phyloP scores from a whole-genome alignment of 257 asterid genomes.

The Avicennia marina region DNA sequence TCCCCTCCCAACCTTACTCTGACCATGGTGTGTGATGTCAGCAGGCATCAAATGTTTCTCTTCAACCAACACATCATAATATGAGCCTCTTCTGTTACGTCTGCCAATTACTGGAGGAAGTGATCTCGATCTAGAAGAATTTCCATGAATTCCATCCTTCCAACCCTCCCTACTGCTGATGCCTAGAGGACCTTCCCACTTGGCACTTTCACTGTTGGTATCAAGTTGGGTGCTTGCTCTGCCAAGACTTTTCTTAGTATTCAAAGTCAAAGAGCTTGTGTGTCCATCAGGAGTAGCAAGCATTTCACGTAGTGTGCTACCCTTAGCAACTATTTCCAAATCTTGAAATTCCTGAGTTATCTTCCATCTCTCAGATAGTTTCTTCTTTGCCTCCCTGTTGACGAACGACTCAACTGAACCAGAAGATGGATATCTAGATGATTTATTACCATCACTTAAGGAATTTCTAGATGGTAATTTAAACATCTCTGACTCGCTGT shows the following conservation, averaged over 20 bases:
- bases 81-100: slow-evolving; percentile 25
- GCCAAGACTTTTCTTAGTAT: slow-evolving; percentile 20
- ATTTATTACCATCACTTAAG: slow-evolving; percentile 24
- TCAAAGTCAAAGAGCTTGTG: slow-evolving; percentile 17
- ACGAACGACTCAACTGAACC: slow-evolving; percentile 32
- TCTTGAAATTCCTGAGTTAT: slow-evolving; percentile 37
- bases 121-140: slow-evolving; percentile 40
- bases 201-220: slow-evolving; percentile 23
- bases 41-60: slow-evolving; percentile 16
- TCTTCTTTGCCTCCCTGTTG: slow-evolving; percentile 45
- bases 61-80: slow-evolving; percentile 20
- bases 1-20: slow-evolving; percentile 32
- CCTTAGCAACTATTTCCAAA: slow-evolving; percentile 35
- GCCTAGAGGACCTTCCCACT: slow-evolving; percentile 30
- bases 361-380: slow-evolving; percentile 64
- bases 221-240: slow-evolving; percentile 17
- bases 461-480: slow-evolving; percentile 32
- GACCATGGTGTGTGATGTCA: slow-evolving; percentile 19
- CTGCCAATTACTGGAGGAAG: slow-evolving; percentile 36
- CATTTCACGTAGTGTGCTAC: slow-evolving; percentile 58
- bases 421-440: slow-evolving; percentile 28
- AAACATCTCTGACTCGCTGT: slow-evolving; percentile 32
- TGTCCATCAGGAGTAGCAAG: slow-evolving; percentile 42
- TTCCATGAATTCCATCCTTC: slow-evolving; percentile 30
- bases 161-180: slow-evolving; percentile 47